A percentile compares a stretch with the other conserved stretches of the same genome.
Conservation (phyloP, 1,284 basidiomycete genomes). For the Ceratorhiza oryzae-sativae region DNA sequence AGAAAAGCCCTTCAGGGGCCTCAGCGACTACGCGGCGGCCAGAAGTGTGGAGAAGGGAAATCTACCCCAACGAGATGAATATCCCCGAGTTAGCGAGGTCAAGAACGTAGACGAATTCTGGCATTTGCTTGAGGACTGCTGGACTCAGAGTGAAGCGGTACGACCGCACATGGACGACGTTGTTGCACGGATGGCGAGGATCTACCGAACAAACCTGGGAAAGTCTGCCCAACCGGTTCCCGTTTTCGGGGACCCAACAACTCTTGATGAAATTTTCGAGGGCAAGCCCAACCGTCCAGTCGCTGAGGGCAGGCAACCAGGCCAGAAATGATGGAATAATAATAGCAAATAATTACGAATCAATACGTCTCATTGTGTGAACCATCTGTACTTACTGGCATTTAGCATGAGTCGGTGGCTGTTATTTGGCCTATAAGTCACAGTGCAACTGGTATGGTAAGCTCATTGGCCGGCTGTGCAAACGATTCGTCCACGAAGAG, state of each 20-base stretch:
- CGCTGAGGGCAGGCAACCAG: background rate
- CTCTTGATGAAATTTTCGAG: background rate
- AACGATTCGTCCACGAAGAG: too few species aligned
- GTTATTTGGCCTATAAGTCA: too few species aligned
- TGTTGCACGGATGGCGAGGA: background rate
- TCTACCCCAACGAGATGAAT: background rate
- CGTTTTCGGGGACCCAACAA: background rate
- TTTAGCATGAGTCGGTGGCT: too few species aligned
- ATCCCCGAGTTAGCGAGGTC: constrained; percentile 1
- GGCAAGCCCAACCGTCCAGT: background rate
- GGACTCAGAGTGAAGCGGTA: background rate
- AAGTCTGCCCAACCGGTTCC: background rate
- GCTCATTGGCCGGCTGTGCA: too few species aligned
- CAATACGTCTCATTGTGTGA: too few species aligned
- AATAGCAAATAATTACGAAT: too few species aligned
- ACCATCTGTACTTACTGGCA: too few species aligned
- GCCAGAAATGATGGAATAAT: too few species aligned
- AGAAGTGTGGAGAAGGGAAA: background rate
- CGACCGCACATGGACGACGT: constrained; percentile 18
- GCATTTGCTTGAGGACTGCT: constrained; percentile 18
- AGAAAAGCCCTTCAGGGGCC: background rate
- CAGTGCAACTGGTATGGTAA: too few species aligned
- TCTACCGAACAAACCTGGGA: background rate
- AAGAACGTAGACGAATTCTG: constrained; percentile 2
- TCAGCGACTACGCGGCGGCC: background rate